phyloP scores from a whole-genome alignment of 371 early-diverging fungal species.

The Mycotypha africana region DNA sequence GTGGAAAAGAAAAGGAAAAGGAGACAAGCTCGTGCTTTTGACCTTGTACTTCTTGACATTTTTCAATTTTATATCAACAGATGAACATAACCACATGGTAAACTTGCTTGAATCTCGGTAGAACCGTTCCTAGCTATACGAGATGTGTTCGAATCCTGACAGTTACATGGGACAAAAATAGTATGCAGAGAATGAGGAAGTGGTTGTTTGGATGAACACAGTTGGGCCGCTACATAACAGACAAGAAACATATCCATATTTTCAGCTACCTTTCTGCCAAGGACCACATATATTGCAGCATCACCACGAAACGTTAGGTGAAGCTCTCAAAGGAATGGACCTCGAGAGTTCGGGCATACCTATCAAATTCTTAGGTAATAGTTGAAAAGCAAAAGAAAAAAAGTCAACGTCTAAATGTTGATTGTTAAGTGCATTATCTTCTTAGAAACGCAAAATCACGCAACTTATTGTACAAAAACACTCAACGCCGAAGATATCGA shows the following conservation, averaged over 20 bases:
- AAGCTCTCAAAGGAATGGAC: constrained; percentile 77
- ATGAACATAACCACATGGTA: constrained; percentile 49
- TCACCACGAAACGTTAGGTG: constrained; percentile 79
- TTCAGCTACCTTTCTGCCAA: constrained; percentile 70
- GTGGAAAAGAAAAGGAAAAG: too few species aligned
- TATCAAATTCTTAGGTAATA: constrained; percentile 48
- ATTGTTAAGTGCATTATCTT: background rate
- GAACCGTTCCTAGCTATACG: background rate
- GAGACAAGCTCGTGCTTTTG: too few species aligned
- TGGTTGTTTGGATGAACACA: constrained; percentile 71
- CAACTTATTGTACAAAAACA: constrained; percentile 38
- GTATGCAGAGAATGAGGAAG: constrained; percentile 52
- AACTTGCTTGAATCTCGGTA: background rate
- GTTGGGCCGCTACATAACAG: constrained; percentile 65
- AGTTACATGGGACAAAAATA: too few species aligned
- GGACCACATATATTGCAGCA: constrained; percentile 53
- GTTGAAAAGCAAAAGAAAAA: background rate
- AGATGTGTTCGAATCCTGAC: constrained; percentile 1
- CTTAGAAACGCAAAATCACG: constrained; percentile 15
- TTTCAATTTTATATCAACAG: too few species aligned
- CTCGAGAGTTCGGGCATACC: constrained; percentile 70
- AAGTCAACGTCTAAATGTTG: background rate
- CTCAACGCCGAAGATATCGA: constrained; percentile 44
- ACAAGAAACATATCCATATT: constrained; percentile 79
- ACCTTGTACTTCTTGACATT: too few species aligned